phyloP scores from a whole-genome alignment of 2,329 filamentous ascomycete species.

The Lachnellula suecica region DNA sequence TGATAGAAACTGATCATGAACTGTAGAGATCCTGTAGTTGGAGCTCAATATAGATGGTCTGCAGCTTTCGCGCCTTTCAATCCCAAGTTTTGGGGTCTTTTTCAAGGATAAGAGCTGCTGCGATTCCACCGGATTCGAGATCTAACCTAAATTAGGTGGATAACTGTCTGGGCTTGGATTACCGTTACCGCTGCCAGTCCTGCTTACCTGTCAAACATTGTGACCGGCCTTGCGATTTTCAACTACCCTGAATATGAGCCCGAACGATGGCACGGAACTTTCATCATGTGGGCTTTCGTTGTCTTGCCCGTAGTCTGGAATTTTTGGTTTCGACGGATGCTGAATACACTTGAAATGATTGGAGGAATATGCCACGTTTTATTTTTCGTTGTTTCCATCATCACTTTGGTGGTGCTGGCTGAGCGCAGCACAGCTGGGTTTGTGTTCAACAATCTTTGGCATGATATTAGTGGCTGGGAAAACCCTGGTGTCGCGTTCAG shows the following conservation, averaged over 20 bases:
- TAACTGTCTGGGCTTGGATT: constrained; percentile 8
- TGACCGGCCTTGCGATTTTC: constrained; percentile 8
- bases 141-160: constrained; percentile 1
- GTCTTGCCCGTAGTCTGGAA: constrained; percentile 41
- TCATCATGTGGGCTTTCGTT: constrained; percentile 40
- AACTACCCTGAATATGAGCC: constrained; percentile 36
- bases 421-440: constrained; percentile 14
- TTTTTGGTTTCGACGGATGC: constrained; percentile 35
- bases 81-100: constrained; percentile 10
- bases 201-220: constrained; percentile 10
- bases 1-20: no score
- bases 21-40: constrained; percentile 7
- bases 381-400: constrained; percentile 42
- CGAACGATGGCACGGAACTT: constrained; percentile 40
- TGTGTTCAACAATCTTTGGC: constrained; percentile 30
- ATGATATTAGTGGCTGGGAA: constrained; percentile 28
- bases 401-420: constrained; percentile 33
- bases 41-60: constrained; percentile 13
- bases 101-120: constrained; percentile 5
- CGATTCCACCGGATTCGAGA: background rate
- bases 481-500: constrained; percentile 32
- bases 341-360: constrained; percentile 41
- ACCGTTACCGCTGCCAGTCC: constrained; percentile 10
- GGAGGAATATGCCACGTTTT: constrained; percentile 42
- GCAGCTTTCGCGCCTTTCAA: constrained; percentile 12